Percentiles rank a stretch among this genome's conserved stretches.
Evolutionary conservation across 306 rosid genomes (phyloP).

Genomic region (Ochetophila trinervis): DNA sequence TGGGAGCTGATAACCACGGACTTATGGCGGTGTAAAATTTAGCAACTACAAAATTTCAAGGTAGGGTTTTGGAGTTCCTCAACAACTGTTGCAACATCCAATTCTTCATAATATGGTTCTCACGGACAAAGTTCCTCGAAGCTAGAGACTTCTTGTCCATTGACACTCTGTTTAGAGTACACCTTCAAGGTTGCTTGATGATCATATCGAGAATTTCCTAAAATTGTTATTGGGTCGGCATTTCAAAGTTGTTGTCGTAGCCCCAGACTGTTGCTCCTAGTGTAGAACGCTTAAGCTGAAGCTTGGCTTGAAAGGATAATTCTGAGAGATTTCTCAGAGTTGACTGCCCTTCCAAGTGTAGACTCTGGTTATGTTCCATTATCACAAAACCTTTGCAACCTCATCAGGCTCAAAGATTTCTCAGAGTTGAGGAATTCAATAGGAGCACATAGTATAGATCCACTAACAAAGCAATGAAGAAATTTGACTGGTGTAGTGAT

Average conservation of each 20-base stretch:
- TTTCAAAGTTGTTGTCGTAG: neutral
- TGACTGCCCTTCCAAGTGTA: no score
- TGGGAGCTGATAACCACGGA: no score
- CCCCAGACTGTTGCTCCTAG: conserved; percentile 8
- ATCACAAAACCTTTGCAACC: neutral
- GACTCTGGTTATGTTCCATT: conserved; percentile 4
- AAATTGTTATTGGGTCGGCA: neutral
- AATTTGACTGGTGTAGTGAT: neutral
- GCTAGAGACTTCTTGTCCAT: neutral
- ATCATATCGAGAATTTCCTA: conserved; percentile 10
- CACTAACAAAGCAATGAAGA: neutral
- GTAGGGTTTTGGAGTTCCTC: conserved; percentile 27
- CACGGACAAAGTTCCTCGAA: conserved; percentile 21
- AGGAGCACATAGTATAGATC: neutral
- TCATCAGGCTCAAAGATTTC: neutral
- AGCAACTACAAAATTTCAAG: no score
- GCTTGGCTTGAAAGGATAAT: conserved; percentile 9
- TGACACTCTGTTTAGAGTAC: conserved; percentile 2
- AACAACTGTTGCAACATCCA: conserved; percentile 14
- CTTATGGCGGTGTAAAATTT: no score
- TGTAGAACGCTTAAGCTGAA: conserved; percentile 8
- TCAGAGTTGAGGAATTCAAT: neutral
- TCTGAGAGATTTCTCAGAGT: no score
- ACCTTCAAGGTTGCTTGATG: conserved; percentile 13
- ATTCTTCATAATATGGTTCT: conserved; percentile 34